Percentiles rank a stretch among this genome's conserved stretches.
These are phyloP conservation scores for Chimonanthus praecox DNA, from an alignment of 164 flowering plant genomes.

Conservation along the genomic window DNA sequence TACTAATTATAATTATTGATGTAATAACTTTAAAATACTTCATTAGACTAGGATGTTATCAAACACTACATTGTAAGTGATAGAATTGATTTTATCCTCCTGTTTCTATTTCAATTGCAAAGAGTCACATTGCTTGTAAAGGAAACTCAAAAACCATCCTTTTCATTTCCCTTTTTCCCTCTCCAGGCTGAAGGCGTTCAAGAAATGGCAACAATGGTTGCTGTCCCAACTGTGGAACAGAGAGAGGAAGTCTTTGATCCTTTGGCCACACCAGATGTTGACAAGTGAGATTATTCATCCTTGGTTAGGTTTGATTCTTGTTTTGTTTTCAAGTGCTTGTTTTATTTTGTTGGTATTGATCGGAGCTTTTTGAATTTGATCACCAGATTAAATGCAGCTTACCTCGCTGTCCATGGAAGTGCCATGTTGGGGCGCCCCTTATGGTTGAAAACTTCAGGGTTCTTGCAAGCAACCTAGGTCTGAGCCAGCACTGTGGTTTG, in stretches of 20 bases:
- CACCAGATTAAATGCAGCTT: slow-evolving; percentile 73
- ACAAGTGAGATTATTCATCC: slow-evolving; percentile 40
- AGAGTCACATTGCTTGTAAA: background rate
- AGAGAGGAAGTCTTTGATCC: slow-evolving; percentile 80
- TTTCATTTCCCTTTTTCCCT: background rate
- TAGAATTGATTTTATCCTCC: background rate
- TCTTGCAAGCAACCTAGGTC: slow-evolving; percentile 31
- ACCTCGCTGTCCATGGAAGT: slow-evolving; percentile 65
- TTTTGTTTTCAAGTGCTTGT: background rate
- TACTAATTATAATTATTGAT: too few species aligned
- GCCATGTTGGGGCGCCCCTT: slow-evolving; percentile 78
- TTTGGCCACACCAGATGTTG: slow-evolving; percentile 85
- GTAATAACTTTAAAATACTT: too few species aligned
- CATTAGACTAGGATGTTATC: too few species aligned
- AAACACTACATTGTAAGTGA: too few species aligned
- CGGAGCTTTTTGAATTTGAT: slow-evolving; percentile 3
- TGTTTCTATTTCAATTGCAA: background rate
- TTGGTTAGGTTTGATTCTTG: background rate
- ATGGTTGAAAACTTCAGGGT: slow-evolving; percentile 64
- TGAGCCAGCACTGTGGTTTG: background rate
- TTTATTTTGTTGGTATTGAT: slow-evolving; percentile 6
- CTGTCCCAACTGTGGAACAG: slow-evolving; percentile 48
- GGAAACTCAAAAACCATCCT: background rate
- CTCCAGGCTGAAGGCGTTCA: slow-evolving; percentile 75
- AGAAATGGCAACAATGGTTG: slow-evolving; percentile 49